A percentile compares a stretch with the other conserved stretches of the same genome.
phyloP scores from a whole-genome alignment of 192 early-diverging fungal species.

The Gonapodya prolifera region DNA sequence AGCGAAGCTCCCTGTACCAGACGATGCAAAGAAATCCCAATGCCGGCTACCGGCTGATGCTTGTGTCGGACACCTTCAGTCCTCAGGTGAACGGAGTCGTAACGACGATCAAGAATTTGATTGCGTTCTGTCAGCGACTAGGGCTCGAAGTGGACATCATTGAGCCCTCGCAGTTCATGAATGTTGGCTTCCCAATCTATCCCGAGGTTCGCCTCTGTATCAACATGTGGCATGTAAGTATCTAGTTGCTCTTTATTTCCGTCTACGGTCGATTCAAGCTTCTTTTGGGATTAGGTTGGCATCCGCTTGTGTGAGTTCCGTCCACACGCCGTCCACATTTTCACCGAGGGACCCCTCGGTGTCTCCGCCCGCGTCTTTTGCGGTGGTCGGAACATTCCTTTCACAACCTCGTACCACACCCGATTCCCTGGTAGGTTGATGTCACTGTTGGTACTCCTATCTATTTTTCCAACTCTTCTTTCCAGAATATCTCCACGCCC shows the following conservation, averaged over 20 bases:
- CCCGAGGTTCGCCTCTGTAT: conserved; percentile 1
- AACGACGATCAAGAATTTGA: background rate
- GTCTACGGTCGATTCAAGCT: background rate
- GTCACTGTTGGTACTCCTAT: background rate
- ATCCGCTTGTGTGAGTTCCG: background rate
- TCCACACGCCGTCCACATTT: conserved; percentile 3
- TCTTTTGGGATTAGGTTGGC: background rate
- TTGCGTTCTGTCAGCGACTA: background rate
- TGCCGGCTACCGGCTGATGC: background rate
- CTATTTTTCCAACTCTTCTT: background rate
- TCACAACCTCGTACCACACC: conserved; percentile 5
- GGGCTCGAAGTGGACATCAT: conserved; percentile 5
- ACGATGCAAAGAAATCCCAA: background rate
- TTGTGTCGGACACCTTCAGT: background rate
- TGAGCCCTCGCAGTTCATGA: conserved; percentile 2
- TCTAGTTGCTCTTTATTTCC: background rate
- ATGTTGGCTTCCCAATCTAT: conserved; percentile 1
- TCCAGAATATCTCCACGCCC: background rate
- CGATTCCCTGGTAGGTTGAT: conserved; percentile 1
- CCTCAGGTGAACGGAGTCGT: conserved; percentile 1
- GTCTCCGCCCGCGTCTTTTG: background rate
- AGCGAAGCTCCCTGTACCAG: background rate
- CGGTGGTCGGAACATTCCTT: background rate
- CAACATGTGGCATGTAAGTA: background rate
- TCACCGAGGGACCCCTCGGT: conserved; percentile 7